Conservation (phyloP, 805 yeast species). For the Suhomyces sp. region DNA sequence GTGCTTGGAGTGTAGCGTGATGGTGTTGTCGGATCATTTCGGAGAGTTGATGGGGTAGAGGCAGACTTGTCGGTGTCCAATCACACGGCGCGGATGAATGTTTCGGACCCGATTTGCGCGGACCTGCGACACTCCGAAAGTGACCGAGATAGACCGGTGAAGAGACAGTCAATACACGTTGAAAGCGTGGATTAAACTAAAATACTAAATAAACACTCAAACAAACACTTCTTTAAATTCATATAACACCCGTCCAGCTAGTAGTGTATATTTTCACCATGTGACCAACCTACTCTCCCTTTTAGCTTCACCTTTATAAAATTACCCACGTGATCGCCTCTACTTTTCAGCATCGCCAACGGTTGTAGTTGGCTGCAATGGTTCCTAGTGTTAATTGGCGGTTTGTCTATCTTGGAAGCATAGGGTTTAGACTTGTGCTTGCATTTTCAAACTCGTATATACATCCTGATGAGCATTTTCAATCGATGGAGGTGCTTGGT, state of each 20-base stretch:
- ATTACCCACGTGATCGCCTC: neutral
- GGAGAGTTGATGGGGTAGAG: neutral
- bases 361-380: neutral
- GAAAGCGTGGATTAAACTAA: neutral
- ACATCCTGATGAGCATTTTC: conserved; percentile 98
- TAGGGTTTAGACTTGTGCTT: conserved; percentile 51
- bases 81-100: neutral
- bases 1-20: neutral
- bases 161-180: too few species aligned
- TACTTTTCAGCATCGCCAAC: neutral
- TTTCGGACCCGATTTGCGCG: conserved; percentile 5
- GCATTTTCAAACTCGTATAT: conserved; percentile 77
- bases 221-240: too few species aligned
- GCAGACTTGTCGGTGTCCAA: neutral
- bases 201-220: neutral
- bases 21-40: neutral
- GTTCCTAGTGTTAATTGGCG: conserved; percentile 42
- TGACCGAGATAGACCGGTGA: neutral
- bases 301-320: neutral
- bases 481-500: conserved; percentile 74
- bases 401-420: conserved; percentile 39
- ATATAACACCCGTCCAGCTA: too few species aligned
- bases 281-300: neutral
- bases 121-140: conserved; percentile 1
- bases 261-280: neutral